Base-by-base conservation (phyloP, 108 stramenopile species). In the Nitzschia inconspicua region DNA sequence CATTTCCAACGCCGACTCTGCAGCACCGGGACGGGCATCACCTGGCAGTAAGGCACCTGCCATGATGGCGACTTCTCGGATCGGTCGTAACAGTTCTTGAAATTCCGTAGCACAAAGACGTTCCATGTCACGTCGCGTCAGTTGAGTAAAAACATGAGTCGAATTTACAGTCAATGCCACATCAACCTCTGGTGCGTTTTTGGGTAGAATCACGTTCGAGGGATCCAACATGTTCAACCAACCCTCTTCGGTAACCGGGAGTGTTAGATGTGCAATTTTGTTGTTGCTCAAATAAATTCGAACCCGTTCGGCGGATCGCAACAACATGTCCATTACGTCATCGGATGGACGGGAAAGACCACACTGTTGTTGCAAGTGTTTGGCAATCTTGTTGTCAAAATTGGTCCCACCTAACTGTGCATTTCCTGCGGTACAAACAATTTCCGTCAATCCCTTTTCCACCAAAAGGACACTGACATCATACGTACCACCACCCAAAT, bases 401-500 rank as follows among this genome's bases (percentile, higher is more conserved):
- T 97, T 93, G 6, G 89, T 82, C 6, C 96, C 96, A 8, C 96
- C 96, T 29, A 97, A 63, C 11, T 86, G 77, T 52, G 81, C 60
- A 58, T 97, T 87, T 3, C 96, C 96, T 1, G 84, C 77, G 2
- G 94, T 94, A 8, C 89, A 86, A n/a, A 95, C 53, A 11, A 97
- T 90, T 72, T 96, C 94, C 2, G 89, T 89, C 2, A 94, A 43
- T 4, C 94, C 94, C 32, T 79, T 86, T 18, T 86, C 94, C 2
- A 96, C 85, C 39, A 84, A 72, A 25, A 97, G 57, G 16, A 97
- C 79, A 13, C 86, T 91, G 16, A 95, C 94, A 76, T 97, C 96
- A 65, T 91, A 95, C 0, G 96, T 97, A 23, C 96, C 96, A 14
- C 96, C 96, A 3, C 96, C 96, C 29, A 97, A 59, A 64, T 97